Percentiles rank a stretch among this genome's conserved stretches.
Evolutionary conservation across 768 basidiomycete species (phyloP).

Genomic region (Leccinum imitatum): DNA sequence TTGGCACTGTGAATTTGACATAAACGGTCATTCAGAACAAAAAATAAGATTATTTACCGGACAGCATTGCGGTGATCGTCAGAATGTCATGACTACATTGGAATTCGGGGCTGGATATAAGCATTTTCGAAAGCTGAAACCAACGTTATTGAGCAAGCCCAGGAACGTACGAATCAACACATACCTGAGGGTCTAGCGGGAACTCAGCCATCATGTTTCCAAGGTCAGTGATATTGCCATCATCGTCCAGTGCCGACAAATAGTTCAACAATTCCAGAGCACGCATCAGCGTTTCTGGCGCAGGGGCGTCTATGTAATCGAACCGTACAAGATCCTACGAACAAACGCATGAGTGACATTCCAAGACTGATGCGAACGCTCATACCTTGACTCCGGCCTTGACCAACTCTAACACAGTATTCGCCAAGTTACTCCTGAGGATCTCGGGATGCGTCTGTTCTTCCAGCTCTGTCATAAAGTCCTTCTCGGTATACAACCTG

Average conservation of each 20-base stretch:
- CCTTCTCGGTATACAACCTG: slow-evolving; percentile 93
- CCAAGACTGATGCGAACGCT: not conserved
- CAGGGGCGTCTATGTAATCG: slow-evolving; percentile 91
- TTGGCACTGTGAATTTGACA: slow-evolving; percentile 54
- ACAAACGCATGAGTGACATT: not conserved
- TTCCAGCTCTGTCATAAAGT: slow-evolving; percentile 93
- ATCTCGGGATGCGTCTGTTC: slow-evolving; percentile 99
- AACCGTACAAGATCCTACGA: slow-evolving; percentile 75
- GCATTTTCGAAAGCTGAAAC: slow-evolving; percentile 77
- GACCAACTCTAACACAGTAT: slow-evolving; percentile 88
- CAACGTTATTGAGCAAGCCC: not conserved
- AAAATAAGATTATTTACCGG: slow-evolving; percentile 49
- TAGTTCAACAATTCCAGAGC: slow-evolving; percentile 93
- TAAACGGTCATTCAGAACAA: not conserved
- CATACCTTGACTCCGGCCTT: slow-evolving; percentile 87
- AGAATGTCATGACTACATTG: slow-evolving; percentile 94
- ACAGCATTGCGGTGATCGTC: slow-evolving; percentile 95
- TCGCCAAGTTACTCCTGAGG: slow-evolving; percentile 87
- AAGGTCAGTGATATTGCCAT: slow-evolving; percentile 83
- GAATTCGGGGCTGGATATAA: slow-evolving; percentile 93
- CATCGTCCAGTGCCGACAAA: slow-evolving; percentile 89
- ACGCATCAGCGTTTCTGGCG: slow-evolving; percentile 95
- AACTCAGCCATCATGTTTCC: slow-evolving; percentile 97
- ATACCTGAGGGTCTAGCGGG: slow-evolving; percentile 94
- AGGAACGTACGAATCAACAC: slow-evolving; percentile 6